A percentile compares a stretch with the other conserved stretches of the same genome.
Conservation (phyloP, 2,329 filamentous ascomycete genomes). For the Cladosporium sp. region DNA sequence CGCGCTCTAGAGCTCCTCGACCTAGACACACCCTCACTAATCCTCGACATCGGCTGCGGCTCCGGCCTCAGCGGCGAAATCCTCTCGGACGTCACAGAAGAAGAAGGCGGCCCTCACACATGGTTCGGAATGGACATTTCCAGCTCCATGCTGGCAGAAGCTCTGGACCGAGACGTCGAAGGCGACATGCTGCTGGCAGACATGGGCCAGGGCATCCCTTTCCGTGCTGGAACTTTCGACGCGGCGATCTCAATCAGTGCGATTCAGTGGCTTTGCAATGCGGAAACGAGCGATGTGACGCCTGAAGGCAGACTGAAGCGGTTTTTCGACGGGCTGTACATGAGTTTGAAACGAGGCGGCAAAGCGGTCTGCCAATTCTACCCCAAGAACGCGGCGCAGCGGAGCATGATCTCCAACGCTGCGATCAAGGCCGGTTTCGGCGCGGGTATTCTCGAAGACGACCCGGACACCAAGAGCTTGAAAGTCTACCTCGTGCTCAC, state of each 20-base stretch:
- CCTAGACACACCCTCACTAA: constrained; percentile 75
- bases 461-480: constrained; percentile 91
- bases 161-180: constrained; percentile 86
- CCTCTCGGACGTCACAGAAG: constrained; percentile 68
- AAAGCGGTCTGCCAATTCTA: constrained; percentile 97
- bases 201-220: constrained; percentile 93
- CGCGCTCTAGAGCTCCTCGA: constrained; percentile 90
- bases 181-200: constrained; percentile 93
- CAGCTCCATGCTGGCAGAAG: constrained; percentile 94
- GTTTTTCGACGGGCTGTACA: constrained; percentile 93
- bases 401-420: constrained; percentile 86
- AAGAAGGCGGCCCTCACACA: constrained; percentile 80
- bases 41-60: constrained; percentile 96
- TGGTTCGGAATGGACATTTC: constrained; percentile 99
- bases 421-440: constrained; percentile 94
- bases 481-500: constrained; percentile 97
- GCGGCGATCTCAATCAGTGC: constrained; percentile 93
- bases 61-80: constrained; percentile 94
- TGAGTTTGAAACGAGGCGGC: constrained; percentile 77
- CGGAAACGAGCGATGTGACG: constrained; percentile 74
- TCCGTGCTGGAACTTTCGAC: constrained; percentile 88
- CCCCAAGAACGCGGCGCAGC: constrained; percentile 89
- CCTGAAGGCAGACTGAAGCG: constrained; percentile 75
- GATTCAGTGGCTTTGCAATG: constrained; percentile 98
- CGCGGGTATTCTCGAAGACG: constrained; percentile 91